A percentile compares a stretch with the other conserved stretches of the same genome.
phyloP scores from a whole-genome alignment of 257 asterid genomes.

The Rubia yunnanensis region DNA sequence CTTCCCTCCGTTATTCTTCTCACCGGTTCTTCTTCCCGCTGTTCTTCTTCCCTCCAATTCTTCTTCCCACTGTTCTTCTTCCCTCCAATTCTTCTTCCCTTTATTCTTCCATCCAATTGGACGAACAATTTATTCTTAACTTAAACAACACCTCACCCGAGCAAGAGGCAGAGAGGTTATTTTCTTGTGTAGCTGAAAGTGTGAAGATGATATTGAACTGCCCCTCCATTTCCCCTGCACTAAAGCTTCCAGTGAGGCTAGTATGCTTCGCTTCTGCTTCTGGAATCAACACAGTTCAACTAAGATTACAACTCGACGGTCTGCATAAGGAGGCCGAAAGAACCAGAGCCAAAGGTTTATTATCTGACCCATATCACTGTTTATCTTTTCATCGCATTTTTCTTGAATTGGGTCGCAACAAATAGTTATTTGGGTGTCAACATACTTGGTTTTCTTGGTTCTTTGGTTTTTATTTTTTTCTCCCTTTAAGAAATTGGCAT shows the following conservation, averaged over 20 bases:
- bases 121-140: too few species aligned
- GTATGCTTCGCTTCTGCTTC: slow-evolving; percentile 25
- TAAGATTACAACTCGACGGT: slow-evolving; percentile 24
- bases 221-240: slow-evolving; percentile 12
- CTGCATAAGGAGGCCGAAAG: slow-evolving; percentile 34
- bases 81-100: too few species aligned
- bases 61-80: too few species aligned
- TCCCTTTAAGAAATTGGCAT: background rate
- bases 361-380: background rate
- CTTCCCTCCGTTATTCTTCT: too few species aligned
- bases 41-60: too few species aligned
- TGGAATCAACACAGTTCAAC: slow-evolving; percentile 18
- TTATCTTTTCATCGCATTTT: background rate
- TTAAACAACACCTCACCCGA: background rate
- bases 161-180: background rate
- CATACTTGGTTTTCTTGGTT: background rate
- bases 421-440: background rate
- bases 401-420: background rate
- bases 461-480: background rate
- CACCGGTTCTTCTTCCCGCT: too few species aligned
- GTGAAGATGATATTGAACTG: slow-evolving; percentile 23
- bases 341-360: slow-evolving; percentile 27
- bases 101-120: too few species aligned
- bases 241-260: slow-evolving; percentile 19
- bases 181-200: background rate